These are phyloP conservation scores for Nakazawaea ernobii DNA, from an alignment of 805 yeast species.

Conservation along the genomic window DNA sequence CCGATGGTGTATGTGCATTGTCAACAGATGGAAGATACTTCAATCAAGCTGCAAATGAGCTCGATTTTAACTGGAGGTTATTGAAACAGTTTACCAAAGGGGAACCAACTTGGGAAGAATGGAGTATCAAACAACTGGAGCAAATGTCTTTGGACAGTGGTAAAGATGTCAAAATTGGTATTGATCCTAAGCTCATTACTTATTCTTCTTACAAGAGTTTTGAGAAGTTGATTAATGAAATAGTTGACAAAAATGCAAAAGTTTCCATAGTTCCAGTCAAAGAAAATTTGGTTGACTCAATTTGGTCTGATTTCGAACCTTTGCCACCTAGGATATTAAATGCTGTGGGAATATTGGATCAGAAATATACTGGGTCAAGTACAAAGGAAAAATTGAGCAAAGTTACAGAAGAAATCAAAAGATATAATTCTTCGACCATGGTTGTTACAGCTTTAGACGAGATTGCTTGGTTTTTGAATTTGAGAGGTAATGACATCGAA, in stretches of 20 bases:
- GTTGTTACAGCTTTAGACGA: conserved; percentile 65
- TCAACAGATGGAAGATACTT: conserved; percentile 61
- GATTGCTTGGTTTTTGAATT: conserved; percentile 83
- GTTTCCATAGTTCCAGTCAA: conserved; percentile 38
- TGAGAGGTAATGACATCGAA: conserved; percentile 55
- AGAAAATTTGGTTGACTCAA: conserved; percentile 42
- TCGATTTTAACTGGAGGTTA: conserved; percentile 56
- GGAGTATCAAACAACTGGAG: conserved; percentile 46
- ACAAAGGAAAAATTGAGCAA: conserved; percentile 51
- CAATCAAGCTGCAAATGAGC: conserved; percentile 50
- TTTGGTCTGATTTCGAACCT: conserved; percentile 53
- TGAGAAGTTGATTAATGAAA: conserved; percentile 24
- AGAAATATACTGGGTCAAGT: conserved; percentile 60
- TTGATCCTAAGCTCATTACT: conserved; percentile 46
- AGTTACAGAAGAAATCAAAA: conserved; percentile 31
- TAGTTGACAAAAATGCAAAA: conserved; percentile 20
- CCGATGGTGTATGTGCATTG: conserved; percentile 51
- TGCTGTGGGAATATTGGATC: conserved; percentile 44
- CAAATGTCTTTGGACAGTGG: conserved; percentile 44
- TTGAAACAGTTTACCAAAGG: conserved; percentile 46
- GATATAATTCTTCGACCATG: conserved; percentile 20
- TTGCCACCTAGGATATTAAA: conserved; percentile 51
- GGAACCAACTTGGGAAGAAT: conserved; percentile 53
- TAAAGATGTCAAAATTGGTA: conserved; percentile 26
- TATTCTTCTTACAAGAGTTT: conserved; percentile 29